Evolutionary conservation across 331 rosid genomes (phyloP).

Genomic region (Acacia pycnantha): DNA sequence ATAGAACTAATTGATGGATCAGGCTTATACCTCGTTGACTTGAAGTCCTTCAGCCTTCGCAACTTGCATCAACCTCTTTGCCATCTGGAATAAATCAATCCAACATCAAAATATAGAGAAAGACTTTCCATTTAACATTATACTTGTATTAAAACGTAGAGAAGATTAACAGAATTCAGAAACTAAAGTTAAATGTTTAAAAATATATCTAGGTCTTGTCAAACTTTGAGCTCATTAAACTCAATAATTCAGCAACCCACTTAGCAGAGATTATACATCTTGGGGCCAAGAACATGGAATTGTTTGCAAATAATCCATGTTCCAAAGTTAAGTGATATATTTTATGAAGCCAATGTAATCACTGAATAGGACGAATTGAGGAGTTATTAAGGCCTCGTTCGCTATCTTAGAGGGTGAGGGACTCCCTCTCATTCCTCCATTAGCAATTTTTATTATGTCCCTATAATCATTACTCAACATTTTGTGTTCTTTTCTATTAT

Average conservation of each 20-base stretch:
- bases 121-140: neutral
- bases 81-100: slow-evolving; percentile 69
- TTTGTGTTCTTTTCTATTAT: too few species aligned
- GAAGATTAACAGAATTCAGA: slow-evolving; percentile 22
- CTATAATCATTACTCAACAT: too few species aligned
- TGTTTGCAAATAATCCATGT: too few species aligned
- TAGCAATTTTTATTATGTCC: too few species aligned
- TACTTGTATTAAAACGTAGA: neutral
- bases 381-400: too few species aligned
- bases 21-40: slow-evolving; percentile 68
- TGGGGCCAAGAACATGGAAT: too few species aligned
- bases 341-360: too few species aligned
- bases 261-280: too few species aligned
- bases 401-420: too few species aligned
- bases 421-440: too few species aligned
- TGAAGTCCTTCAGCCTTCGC: slow-evolving; percentile 83
- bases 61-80: slow-evolving; percentile 78
- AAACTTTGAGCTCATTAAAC: neutral
- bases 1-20: slow-evolving; percentile 17
- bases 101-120: slow-evolving; percentile 4
- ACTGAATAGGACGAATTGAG: too few species aligned
- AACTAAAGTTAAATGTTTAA: slow-evolving; percentile 5
- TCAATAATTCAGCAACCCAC: neutral
- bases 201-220: neutral
- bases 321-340: too few species aligned